Percentiles rank a stretch among this genome's conserved stretches.
These are phyloP conservation scores for Yarrowia alimentaria DNA, from an alignment of 805 yeast genomes.

Conservation along the genomic window DNA sequence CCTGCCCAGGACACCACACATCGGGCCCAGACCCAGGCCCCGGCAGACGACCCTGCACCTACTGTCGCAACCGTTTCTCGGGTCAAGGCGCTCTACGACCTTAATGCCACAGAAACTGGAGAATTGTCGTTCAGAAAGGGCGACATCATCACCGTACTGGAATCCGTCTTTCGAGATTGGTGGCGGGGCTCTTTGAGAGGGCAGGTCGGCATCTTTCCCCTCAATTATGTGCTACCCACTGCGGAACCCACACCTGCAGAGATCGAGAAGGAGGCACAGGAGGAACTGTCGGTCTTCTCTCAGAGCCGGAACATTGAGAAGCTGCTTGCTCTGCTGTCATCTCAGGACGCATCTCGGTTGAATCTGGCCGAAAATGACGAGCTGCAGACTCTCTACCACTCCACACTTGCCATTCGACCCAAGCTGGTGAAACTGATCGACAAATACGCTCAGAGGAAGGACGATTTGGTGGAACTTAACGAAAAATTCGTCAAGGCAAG, in stretches of 20 bases:
- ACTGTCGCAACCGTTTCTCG: conserved; percentile 49
- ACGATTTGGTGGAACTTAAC: conserved; percentile 72
- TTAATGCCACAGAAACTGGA: conserved; percentile 74
- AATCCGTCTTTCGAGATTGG: conserved; percentile 90
- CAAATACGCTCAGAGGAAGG: conserved; percentile 69
- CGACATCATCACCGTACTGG: conserved; percentile 83
- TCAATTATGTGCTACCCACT: conserved; percentile 82
- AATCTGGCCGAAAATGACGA: conserved; percentile 57
- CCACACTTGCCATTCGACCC: conserved; percentile 69
- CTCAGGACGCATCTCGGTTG: conserved; percentile 37
- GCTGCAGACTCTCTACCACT: conserved; percentile 69
- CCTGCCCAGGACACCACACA: conserved; percentile 1
- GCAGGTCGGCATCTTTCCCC: conserved; percentile 82
- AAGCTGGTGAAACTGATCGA: conserved; percentile 73
- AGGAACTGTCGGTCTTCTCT: conserved; percentile 54
- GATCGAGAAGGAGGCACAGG: conserved; percentile 48
- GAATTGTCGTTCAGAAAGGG: conserved; percentile 85
- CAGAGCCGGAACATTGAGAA: conserved; percentile 64
- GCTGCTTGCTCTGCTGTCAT: conserved; percentile 56
- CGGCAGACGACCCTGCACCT: conserved; percentile 27
- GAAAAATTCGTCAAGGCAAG: conserved; percentile 69
- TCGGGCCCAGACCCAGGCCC: conserved; percentile 23
- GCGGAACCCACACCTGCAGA: conserved; percentile 65
- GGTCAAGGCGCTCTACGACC: conserved; percentile 83
- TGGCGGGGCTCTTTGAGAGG: conserved; percentile 88